Evolutionary conservation across 139 green algal genomes (phyloP).

Genomic region (Tetradesmus obliquus): DNA sequence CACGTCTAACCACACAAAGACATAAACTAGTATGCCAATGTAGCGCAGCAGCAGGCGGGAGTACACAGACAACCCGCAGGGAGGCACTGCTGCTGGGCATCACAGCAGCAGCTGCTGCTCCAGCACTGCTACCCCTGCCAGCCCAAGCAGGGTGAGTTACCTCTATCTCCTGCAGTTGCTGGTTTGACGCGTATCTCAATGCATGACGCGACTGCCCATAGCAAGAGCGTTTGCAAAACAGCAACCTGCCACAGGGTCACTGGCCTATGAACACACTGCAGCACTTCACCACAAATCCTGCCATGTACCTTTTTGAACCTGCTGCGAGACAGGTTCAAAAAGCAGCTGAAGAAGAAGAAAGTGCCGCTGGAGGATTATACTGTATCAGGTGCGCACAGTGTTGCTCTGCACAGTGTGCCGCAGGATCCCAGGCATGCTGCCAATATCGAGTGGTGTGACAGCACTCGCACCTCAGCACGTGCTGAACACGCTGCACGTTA

Average conservation of each 20-base stretch:
- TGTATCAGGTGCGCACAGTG: constrained; percentile 10
- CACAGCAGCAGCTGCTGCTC: neutral
- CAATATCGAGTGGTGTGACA: neutral
- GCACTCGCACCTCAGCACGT: no score
- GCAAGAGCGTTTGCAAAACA: neutral
- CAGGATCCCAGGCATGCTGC: neutral
- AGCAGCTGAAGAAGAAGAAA: constrained; percentile 83
- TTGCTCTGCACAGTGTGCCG: neutral
- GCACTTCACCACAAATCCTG: neutral
- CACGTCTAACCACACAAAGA: neutral
- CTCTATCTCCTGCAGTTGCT: no score
- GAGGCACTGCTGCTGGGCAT: constrained; percentile 17
- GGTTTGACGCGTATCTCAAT: no score
- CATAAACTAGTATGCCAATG: neutral
- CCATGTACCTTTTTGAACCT: neutral
- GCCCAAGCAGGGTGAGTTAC: constrained; percentile 17
- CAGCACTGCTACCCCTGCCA: constrained; percentile 7
- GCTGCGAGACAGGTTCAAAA: constrained; percentile 73
- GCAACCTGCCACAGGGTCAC: neutral
- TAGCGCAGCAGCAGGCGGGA: neutral
- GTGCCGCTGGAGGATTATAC: constrained; percentile 71
- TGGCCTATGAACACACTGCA: neutral
- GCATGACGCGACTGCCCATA: no score
- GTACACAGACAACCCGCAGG: neutral
- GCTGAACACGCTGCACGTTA: no score